Evolutionary conservation across 768 basidiomycete species (phyloP).

Genomic region (Suillus lakei): DNA sequence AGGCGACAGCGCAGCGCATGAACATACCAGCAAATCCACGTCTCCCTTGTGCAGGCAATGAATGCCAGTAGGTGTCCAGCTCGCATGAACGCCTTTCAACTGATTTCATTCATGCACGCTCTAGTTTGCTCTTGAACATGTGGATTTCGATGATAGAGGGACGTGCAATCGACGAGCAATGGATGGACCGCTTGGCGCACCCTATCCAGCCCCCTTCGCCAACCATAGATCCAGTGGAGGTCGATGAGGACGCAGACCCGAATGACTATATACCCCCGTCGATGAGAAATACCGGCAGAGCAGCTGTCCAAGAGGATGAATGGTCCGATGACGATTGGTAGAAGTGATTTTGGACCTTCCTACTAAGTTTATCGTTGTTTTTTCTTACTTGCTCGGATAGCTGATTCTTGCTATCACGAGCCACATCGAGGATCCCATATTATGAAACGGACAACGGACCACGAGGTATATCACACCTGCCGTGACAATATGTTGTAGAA

Average conservation of each 20-base stretch:
- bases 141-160: constrained; percentile 54
- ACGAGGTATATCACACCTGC: neutral
- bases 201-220: constrained; percentile 20
- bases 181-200: constrained; percentile 20
- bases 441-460: neutral
- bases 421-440: neutral
- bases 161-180: constrained; percentile 51
- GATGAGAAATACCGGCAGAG: constrained; percentile 16
- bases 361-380: neutral
- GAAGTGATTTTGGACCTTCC: neutral
- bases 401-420: neutral
- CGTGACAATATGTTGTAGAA: neutral
- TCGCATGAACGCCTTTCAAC: neutral
- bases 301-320: constrained; percentile 21
- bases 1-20: constrained; percentile 39
- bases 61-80: constrained; percentile 47
- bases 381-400: neutral
- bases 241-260: constrained; percentile 13
- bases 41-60: constrained; percentile 55
- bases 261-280: constrained; percentile 21
- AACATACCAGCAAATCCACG: constrained; percentile 35
- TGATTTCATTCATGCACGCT: constrained; percentile 7
- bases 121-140: constrained; percentile 46
- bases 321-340: constrained; percentile 36
- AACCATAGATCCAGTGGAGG: constrained; percentile 8